phyloP scores from a whole-genome alignment of 176 grass and related monocot genomes.

The Neostapfia colusana region DNA sequence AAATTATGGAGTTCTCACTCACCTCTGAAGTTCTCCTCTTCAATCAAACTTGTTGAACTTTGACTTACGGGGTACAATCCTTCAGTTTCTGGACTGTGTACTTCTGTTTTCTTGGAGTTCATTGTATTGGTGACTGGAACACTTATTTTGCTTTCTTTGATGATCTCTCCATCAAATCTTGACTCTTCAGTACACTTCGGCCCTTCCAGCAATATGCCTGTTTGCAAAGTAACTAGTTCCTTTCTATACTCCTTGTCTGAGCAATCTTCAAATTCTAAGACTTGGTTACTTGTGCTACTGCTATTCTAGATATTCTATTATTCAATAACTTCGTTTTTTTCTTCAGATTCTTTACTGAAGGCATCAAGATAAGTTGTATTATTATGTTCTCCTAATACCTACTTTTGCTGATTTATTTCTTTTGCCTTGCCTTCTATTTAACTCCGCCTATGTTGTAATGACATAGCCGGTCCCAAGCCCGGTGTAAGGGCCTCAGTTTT shows the following conservation, averaged over 20 bases:
- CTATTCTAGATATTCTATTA: background rate
- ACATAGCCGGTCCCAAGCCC: too few relatives aligned
- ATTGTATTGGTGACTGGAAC: background rate
- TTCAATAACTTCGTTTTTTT: background rate
- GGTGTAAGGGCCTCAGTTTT: too few relatives aligned
- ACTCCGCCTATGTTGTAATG: too few relatives aligned
- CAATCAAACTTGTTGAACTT: background rate
- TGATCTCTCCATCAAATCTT: constrained; percentile 5
- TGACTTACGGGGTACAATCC: background rate
- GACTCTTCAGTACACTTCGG: background rate
- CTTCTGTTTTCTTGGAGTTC: background rate
- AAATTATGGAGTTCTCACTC: background rate
- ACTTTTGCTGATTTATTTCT: background rate
- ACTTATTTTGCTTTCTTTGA: constrained; percentile 19
- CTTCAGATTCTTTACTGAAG: background rate
- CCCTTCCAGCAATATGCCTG: constrained; percentile 21
- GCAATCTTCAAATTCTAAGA: background rate
- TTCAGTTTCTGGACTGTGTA: constrained; percentile 12
- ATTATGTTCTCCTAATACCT: constrained; percentile 12
- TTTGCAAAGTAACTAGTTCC: background rate
- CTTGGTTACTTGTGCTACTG: background rate
- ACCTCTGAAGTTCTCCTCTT: constrained; percentile 6
- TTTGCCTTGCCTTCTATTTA: too few relatives aligned
- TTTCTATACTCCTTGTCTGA: constrained; percentile 2
- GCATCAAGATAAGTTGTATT: background rate